Base-by-base conservation (phyloP, 352 stramenopile species). In the Sclerospora graminicola region DNA sequence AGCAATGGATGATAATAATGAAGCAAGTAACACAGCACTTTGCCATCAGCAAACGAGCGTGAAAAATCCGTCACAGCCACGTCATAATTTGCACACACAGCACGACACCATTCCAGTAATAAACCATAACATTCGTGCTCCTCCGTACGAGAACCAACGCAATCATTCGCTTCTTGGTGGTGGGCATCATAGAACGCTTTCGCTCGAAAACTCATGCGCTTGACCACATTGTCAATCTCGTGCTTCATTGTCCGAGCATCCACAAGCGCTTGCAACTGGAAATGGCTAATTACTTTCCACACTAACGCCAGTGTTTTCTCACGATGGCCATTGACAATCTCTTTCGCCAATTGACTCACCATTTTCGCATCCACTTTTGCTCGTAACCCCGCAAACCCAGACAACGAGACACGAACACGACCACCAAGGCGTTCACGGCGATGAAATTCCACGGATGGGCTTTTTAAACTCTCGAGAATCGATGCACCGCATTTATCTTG, bases 1-100 rank as follows among this genome's bases (percentile, higher is more conserved):
- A 98, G 54, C 55, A 81, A 79, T 4, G 94, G 94, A 51, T 97
- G 92, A 48, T 98, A 98, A 59, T 97, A 97, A 54, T 98, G 90
- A 20, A 98, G 55, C 15, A 98, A 60, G 16, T 95, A 82, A 55
- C 93, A 98, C 19, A 98, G 55, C 9, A 69, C 89, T 19, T 77
- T 85, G 5, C 94, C 94, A 39, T 98, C 92, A 13, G 87, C 82
- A 67, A 98, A 98, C 11, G 88, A 97, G 0, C 54, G 60, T 1
- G 91, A 94, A 45, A 97, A 97, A 54, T 98, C 89, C 8, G 49
- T 50, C 2, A 98, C 66, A 10, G 47, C 45, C 4, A 97, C 39
- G 29, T 74, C 67, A 43, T 97, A 98, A 48, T 86, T 88, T 4
- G 87, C 81, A 40, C 89, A 97, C 1, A 98, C 85, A 2, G 78